A percentile compares a stretch with the other conserved stretches of the same genome.
Evolutionary conservation across 805 yeast genomes (phyloP).

Genomic region (Metschnikowia anglica): DNA sequence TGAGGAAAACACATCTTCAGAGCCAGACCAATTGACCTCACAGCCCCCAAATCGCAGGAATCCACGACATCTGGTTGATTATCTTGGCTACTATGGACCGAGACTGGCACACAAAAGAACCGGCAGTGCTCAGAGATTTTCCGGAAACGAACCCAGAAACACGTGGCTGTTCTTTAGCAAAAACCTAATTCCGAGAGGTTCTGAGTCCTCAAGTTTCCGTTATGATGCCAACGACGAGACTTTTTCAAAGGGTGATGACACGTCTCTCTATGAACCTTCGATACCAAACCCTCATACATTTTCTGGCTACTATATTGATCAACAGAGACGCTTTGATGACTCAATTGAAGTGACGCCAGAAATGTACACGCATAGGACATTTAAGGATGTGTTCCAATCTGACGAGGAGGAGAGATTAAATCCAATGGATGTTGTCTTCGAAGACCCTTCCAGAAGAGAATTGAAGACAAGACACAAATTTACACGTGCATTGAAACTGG

Average conservation of each 20-base stretch:
- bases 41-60: not conserved
- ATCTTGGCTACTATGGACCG: conserved; percentile 12
- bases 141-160: not conserved
- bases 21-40: conserved; percentile 21
- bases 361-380: conserved; percentile 40
- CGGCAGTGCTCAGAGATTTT: not conserved
- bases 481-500: conserved; percentile 23
- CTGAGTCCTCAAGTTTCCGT: not conserved
- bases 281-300: conserved; percentile 11
- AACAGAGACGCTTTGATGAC: conserved; percentile 35
- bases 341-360: conserved; percentile 34
- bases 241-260: conserved; percentile 3
- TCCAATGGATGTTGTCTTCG: conserved; percentile 43
- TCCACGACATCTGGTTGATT: conserved; percentile 6
- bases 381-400: conserved; percentile 35
- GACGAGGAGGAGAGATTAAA: conserved; percentile 34
- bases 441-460: conserved; percentile 23
- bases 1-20: conserved; percentile 42
- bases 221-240: not conserved
- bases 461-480: conserved; percentile 26
- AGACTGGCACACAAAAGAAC: not conserved
- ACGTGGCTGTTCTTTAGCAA: not conserved
- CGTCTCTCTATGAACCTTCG: conserved; percentile 13
- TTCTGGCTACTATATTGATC: conserved; percentile 38
- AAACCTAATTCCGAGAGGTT: not conserved